Evolutionary conservation across 306 rosid genomes (phyloP), one percentile per base, ranked within the genome.

Genomic region (Prunus mira): DNA sequence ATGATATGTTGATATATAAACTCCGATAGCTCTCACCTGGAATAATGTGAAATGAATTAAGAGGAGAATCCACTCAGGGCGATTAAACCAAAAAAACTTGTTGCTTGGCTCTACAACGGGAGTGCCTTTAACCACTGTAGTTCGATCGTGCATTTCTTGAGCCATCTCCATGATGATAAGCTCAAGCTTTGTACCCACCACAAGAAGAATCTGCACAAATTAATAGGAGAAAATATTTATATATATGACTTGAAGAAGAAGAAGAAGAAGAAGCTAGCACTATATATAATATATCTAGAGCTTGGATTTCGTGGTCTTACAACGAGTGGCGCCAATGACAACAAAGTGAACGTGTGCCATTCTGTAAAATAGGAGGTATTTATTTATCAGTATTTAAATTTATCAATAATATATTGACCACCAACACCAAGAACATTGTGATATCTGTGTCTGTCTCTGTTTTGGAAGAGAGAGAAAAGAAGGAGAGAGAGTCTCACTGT

Each of bases 131-230:
- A 91, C 93, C 24, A 88, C 76, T 9, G 90, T 82, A 0, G 84
- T 79, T 75, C 91, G 80, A 10, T 88, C 90, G 78, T 85, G 91
- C 52, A 87, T 91, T 85, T 88, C 90, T 84, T 85, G 88, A 15
- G 96, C 90, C 96, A 91, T 88, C 82, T 88, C 91, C 87, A 85
- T 77, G n/a, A 88, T 82, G 25, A 88, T 81, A 1, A 88, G 81
- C 70, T 88, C 87, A 15, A 91, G 90, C 74, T 91, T 87, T 71
- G 82, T 87, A 0, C 96, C 93, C 25, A 91, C 96, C 4, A 84
- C 3, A 25, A 85, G 43, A 62, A 87, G 85, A 68, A 85, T 88
- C 91, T 91, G 87, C 34, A 66, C 9, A 25, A 9, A 58, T 24
- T 38, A 38, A 38, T 7, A 38, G 43, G 43, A 7, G 2, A 38